These are phyloP conservation scores for Russula lepida DNA, from an alignment of 768 basidiomycete species.

Conservation along the genomic window DNA sequence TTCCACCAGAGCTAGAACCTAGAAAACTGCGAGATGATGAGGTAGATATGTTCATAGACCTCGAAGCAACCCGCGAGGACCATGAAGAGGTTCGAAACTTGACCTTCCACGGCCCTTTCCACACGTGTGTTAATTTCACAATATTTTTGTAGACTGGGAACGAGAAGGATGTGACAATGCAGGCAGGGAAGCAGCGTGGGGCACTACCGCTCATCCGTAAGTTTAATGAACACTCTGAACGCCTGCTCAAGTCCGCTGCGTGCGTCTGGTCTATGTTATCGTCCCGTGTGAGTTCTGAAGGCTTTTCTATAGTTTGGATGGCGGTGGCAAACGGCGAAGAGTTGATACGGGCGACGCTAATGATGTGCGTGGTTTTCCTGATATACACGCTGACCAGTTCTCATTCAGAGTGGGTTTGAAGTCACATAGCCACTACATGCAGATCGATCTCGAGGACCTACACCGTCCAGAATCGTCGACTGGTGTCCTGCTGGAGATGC, in stretches of 20 bases:
- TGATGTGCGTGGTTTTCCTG: slow-evolving; percentile 32
- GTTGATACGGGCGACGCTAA: slow-evolving; percentile 33
- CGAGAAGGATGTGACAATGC: slow-evolving; percentile 89
- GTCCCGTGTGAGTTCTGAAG: neutral
- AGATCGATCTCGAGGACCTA: slow-evolving; percentile 83
- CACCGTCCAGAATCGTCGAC: slow-evolving; percentile 54
- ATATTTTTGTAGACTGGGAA: slow-evolving; percentile 62
- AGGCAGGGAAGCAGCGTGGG: slow-evolving; percentile 79
- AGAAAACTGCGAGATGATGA: slow-evolving; percentile 53
- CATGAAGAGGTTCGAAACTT: slow-evolving; percentile 62
- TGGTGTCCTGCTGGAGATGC: slow-evolving; percentile 81
- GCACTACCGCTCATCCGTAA: slow-evolving; percentile 90
- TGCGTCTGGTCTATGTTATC: slow-evolving; percentile 28
- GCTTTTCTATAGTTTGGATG: slow-evolving; percentile 29
- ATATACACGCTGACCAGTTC: neutral
- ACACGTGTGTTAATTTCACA: neutral
- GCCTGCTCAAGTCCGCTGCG: slow-evolving; percentile 76
- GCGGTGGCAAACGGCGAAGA: slow-evolving; percentile 54
- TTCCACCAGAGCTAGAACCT: slow-evolving; percentile 61
- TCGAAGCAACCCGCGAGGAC: slow-evolving; percentile 85
- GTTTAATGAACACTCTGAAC: slow-evolving; percentile 96
- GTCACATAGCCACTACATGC: slow-evolving; percentile 33
- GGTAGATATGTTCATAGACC: slow-evolving; percentile 73
- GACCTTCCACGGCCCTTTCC: neutral
- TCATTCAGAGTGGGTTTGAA: neutral